Percentiles rank a stretch among this genome's conserved stretches.
Evolutionary conservation across 352 stramenopile genomes (phyloP).

Genomic region (Phytophthora podocarpi): DNA sequence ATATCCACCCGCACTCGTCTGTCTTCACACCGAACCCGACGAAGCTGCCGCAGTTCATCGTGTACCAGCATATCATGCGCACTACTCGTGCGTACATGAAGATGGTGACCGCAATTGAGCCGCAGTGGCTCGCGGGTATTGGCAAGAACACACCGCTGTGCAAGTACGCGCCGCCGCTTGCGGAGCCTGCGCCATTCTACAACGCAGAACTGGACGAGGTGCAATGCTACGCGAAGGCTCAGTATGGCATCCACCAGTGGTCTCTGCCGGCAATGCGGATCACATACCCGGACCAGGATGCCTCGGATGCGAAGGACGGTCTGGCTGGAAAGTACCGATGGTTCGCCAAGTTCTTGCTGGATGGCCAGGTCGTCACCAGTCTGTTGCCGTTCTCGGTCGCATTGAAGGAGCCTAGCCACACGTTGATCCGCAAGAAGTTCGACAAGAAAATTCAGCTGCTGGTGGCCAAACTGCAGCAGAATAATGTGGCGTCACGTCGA

Average conservation of each 20-base stretch:
- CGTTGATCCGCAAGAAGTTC: slow-evolving; percentile 85
- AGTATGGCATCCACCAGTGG: slow-evolving; percentile 80
- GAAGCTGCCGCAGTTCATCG: slow-evolving; percentile 73
- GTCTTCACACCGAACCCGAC: slow-evolving; percentile 76
- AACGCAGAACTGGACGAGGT: slow-evolving; percentile 62
- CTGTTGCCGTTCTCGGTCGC: slow-evolving; percentile 83
- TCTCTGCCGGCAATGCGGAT: slow-evolving; percentile 62
- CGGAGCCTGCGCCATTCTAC: slow-evolving; percentile 70
- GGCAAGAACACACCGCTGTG: slow-evolving; percentile 76
- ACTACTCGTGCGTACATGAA: slow-evolving; percentile 94
- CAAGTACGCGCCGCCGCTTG: slow-evolving; percentile 63
- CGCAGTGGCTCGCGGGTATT: slow-evolving; percentile 95
- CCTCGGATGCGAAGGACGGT: slow-evolving; percentile 38
- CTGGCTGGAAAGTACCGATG: slow-evolving; percentile 67
- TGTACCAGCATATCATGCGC: slow-evolving; percentile 82
- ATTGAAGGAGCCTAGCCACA: slow-evolving; percentile 94
- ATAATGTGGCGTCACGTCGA: slow-evolving; percentile 45
- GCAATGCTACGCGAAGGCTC: slow-evolving; percentile 77
- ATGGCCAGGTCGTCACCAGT: slow-evolving; percentile 61
- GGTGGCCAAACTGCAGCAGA: slow-evolving; percentile 62
- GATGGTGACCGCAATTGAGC: slow-evolving; percentile 97
- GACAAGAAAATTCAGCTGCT: slow-evolving; percentile 88
- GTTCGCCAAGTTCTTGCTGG: slow-evolving; percentile 87
- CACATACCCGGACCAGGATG: slow-evolving; percentile 48
- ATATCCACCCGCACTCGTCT: slow-evolving; percentile 86